Evolutionary conservation across 2,329 filamentous ascomycete genomes (phyloP), one percentile per base, ranked within the genome.

Genomic region (Incumbomyces delicatus): DNA sequence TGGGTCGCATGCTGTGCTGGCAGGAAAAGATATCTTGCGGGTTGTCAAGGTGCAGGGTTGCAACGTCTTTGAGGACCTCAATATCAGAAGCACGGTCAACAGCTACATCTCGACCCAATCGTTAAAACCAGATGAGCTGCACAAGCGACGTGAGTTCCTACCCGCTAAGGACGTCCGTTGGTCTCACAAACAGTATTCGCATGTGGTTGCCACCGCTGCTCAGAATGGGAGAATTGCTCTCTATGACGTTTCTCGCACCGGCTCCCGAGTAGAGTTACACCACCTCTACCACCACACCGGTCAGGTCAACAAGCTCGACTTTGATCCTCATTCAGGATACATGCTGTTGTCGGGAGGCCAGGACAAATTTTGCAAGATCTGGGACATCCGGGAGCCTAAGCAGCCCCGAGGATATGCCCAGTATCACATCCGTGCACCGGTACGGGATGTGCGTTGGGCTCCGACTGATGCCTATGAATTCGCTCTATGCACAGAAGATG

Each of bases 101-200:
- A 75, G 74, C 54, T 76, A 75, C 59, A 71, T 76, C 31, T 69
- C 70, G 6, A 72, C 73, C 47, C 64, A 66, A 17, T 63, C 65
- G 39, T 22, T 45, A 18, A 61, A 53, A 17, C 61, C 69, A 44
- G 52, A 53, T 29, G 48, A 48, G 10, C 66, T 69, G 35, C 66
- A 70, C 41, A 69, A 74, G 35, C 69, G 77, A 59, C 73, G 75
- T 52, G 75, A 79, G 50, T 76, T 76, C 50, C 68, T 81, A 52
- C 75, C 77, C 45, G 77, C 80, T 53, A 77, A 76, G 51, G 79
- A 83, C 61, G 79, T 83, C 27, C 80, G 80, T 53, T 83, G 79
- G 79, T 81, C 79, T 43, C 78, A 80, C 63, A 70, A 71, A 44
- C 39, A 45, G 13, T 80, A 73, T 59, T 73, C 72, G 55, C 72